Percentiles rank a stretch among this genome's conserved stretches.
phyloP scores from a whole-genome alignment of 345 rosid species.

The Eucalyptus curtisii region DNA sequence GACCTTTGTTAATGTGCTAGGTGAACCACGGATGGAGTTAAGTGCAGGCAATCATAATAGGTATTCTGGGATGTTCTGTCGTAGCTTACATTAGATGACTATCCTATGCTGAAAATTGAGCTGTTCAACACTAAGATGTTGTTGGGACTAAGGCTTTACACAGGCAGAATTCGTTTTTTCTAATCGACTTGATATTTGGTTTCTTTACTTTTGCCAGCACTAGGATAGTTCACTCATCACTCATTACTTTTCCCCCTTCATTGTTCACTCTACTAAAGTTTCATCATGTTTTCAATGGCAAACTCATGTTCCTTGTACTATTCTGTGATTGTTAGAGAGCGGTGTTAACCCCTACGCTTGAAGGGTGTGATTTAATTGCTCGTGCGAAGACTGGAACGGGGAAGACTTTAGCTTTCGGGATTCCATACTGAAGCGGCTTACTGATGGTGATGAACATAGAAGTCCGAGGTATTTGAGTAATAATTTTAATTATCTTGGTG shows the following conservation, averaged over 20 bases:
- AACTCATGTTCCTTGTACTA: not conserved
- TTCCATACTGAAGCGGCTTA: conserved; percentile 73
- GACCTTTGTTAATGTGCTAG: not conserved
- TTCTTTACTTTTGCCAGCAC: not conserved
- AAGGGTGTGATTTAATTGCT: conserved; percentile 87
- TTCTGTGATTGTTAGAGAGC: conserved; percentile 43
- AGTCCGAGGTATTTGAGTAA: conserved; percentile 29
- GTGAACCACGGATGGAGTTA: not conserved
- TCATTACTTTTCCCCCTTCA: not conserved
- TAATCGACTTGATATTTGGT: not conserved
- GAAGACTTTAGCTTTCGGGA: conserved; percentile 97
- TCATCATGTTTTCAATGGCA: not conserved
- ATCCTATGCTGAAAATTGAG: not conserved
- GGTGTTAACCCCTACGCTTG: conserved; percentile 70
- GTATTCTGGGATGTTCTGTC: not conserved
- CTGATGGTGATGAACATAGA: conserved; percentile 38
- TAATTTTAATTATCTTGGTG: not conserved
- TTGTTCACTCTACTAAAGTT: not conserved
- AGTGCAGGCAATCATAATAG: not conserved
- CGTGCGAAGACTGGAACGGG: conserved; percentile 99
- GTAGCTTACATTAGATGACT: not conserved
- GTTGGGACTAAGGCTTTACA: not conserved
- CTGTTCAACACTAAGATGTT: not conserved
- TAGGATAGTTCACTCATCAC: not conserved
- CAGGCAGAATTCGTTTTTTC: not conserved